These are phyloP conservation scores for Gliomastix tumulicola DNA, from an alignment of 2,329 filamentous ascomycete species.

Conservation along the genomic window DNA sequence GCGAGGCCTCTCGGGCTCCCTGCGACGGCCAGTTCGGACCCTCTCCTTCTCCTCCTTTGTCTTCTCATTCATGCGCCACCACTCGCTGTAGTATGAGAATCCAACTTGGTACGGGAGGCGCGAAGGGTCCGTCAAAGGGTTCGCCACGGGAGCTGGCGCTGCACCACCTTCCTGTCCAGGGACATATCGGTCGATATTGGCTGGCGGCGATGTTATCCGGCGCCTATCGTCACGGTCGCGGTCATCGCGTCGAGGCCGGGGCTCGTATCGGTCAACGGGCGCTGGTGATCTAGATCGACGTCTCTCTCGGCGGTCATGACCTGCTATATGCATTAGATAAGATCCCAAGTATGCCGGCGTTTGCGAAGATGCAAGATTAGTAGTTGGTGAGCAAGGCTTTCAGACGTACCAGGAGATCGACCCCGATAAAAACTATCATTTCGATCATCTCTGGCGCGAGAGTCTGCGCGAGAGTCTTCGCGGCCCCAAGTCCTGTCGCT, in stretches of 20 bases:
- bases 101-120: conserved; percentile 73
- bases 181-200: conserved; percentile 79
- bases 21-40: conserved; percentile 59
- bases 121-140: conserved; percentile 66
- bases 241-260: conserved; percentile 62
- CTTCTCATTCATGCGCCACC: conserved; percentile 77
- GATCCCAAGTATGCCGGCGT: background rate
- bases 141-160: conserved; percentile 42
- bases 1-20: conserved; percentile 56
- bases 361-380: too few relatives aligned
- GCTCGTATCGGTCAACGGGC: conserved; percentile 71
- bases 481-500: conserved; percentile 45
- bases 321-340: too few relatives aligned
- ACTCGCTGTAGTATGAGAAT: conserved; percentile 80
- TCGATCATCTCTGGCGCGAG: conserved; percentile 42
- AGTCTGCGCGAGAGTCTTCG: conserved; percentile 44
- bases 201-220: conserved; percentile 53
- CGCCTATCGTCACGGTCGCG: conserved; percentile 56
- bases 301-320: conserved; percentile 52
- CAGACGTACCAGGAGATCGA: conserved; percentile 63
- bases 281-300: conserved; percentile 64
- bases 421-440: conserved; percentile 57
- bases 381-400: too few relatives aligned
- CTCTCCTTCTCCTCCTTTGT: conserved; percentile 78
- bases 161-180: conserved; percentile 59